Evolutionary conservation across 2,329 filamentous ascomycete species (phyloP).

Genomic region (Aspergillus pseudoglaucus): DNA sequence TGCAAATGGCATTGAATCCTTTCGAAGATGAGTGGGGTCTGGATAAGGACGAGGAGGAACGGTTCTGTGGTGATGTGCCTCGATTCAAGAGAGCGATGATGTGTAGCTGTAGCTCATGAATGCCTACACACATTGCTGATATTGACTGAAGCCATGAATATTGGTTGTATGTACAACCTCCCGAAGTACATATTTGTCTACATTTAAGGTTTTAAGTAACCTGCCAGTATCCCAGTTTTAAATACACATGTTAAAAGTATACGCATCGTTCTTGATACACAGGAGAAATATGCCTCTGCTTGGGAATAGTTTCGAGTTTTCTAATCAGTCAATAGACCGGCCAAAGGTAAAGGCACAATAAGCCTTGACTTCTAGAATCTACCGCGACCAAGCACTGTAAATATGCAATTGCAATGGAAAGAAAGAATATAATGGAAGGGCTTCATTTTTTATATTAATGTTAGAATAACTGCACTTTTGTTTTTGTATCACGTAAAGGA

Average conservation of each 20-base stretch:
- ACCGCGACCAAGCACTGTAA: too few relatives aligned
- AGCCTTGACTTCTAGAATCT: too few relatives aligned
- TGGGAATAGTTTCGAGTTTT: too few relatives aligned
- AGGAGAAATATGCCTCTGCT: too few relatives aligned
- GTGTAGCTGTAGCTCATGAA: slow-evolving; percentile 85
- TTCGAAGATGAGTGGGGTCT: slow-evolving; percentile 65
- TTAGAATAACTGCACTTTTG: neutral
- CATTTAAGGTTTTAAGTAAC: too few relatives aligned
- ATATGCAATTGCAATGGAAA: neutral
- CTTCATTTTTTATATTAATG: neutral
- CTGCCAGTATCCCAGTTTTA: too few relatives aligned
- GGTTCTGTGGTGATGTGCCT: slow-evolving; percentile 83
- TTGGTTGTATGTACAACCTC: neutral
- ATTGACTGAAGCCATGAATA: neutral
- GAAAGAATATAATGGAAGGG: neutral
- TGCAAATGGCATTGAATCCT: slow-evolving; percentile 76
- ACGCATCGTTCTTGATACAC: too few relatives aligned
- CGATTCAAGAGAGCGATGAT: slow-evolving; percentile 72
- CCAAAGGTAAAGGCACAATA: too few relatives aligned
- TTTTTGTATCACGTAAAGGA: slow-evolving; percentile 15
- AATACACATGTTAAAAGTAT: too few relatives aligned
- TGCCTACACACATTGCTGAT: neutral
- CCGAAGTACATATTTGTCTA: too few relatives aligned
- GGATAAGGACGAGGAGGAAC: slow-evolving; percentile 66
- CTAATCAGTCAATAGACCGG: too few relatives aligned